Percentiles rank a stretch among this genome's conserved stretches.
Evolutionary conservation across 208 protist genomes (phyloP).

Genomic region (Leishmania lainsoni): DNA sequence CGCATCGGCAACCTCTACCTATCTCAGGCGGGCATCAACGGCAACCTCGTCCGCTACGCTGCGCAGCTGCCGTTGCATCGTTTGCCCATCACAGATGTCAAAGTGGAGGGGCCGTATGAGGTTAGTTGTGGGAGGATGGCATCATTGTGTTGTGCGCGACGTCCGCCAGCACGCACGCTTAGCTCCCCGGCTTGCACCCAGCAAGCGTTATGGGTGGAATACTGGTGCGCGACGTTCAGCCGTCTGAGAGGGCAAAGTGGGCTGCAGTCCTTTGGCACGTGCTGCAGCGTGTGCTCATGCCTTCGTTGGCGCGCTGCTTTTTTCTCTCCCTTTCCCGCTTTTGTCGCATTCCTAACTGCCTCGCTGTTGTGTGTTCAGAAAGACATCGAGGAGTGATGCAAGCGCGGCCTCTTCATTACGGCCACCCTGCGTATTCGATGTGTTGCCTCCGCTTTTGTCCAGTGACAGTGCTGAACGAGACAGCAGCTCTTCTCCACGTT

Average conservation of each 20-base stretch:
- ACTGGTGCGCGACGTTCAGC: too few species aligned
- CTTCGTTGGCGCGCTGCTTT: background rate
- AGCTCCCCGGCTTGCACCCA: background rate
- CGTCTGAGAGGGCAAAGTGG: too few species aligned
- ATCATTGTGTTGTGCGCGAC: constrained; percentile 57
- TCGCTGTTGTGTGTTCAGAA: background rate
- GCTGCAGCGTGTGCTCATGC: background rate
- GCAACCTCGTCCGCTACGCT: constrained; percentile 21
- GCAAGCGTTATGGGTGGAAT: background rate
- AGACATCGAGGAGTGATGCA: background rate
- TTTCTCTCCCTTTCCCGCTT: background rate
- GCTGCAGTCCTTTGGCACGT: background rate
- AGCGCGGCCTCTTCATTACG: background rate
- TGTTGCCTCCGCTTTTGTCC: background rate
- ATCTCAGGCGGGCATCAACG: background rate
- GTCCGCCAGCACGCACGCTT: constrained; percentile 15
- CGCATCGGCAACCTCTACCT: constrained; percentile 16
- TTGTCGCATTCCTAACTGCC: background rate
- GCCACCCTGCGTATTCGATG: background rate
- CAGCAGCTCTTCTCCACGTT: background rate
- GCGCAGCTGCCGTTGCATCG: constrained; percentile 54
- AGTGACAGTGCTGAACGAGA: background rate
- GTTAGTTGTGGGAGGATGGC: constrained; percentile 76
- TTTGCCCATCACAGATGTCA: constrained; percentile 59
- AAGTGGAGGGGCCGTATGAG: constrained; percentile 65